Evolutionary conservation across 306 rosid genomes (phyloP).

Genomic region (Cyclanthera cordifolia): DNA sequence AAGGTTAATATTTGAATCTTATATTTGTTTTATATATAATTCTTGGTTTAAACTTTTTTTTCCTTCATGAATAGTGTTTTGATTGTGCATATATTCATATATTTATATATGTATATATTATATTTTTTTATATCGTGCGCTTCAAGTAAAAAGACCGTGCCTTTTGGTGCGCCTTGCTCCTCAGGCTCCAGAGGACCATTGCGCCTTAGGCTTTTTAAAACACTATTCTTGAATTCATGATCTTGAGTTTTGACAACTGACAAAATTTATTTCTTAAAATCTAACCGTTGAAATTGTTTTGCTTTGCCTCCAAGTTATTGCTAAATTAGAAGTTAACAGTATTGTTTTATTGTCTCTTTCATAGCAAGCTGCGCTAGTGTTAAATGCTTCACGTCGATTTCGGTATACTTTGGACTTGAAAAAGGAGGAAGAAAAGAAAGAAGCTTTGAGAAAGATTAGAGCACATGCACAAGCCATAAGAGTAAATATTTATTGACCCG

Average conservation of each 20-base stretch:
- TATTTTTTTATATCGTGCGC: too few species aligned
- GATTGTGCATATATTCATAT: too few species aligned
- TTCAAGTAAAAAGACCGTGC: too few species aligned
- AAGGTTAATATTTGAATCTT: too few species aligned
- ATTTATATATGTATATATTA: too few species aligned
- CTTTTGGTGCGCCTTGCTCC: too few species aligned
- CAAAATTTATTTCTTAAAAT: background rate
- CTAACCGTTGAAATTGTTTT: background rate
- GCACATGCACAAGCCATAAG: slow-evolving; percentile 79
- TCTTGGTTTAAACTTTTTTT: too few species aligned
- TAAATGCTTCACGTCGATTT: slow-evolving; percentile 98
- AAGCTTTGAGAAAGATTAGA: slow-evolving; percentile 55
- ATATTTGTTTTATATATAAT: too few species aligned
- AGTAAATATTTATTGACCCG: slow-evolving; percentile 28
- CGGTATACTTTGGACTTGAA: slow-evolving; percentile 96
- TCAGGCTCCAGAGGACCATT: too few species aligned
- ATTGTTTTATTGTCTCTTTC: slow-evolving; percentile 14
- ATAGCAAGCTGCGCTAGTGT: slow-evolving; percentile 96
- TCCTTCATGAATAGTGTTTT: too few species aligned
- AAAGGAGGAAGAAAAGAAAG: slow-evolving; percentile 70
- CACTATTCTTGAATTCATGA: background rate
- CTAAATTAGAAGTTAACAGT: slow-evolving; percentile 33
- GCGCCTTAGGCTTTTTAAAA: too few species aligned
- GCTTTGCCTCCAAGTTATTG: slow-evolving; percentile 49
- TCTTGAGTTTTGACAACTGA: background rate